Percentiles rank a stretch among this genome's conserved stretches.
phyloP scores from a whole-genome alignment of 2,329 filamentous ascomycete genomes.

The Juglanconis sp. region DNA sequence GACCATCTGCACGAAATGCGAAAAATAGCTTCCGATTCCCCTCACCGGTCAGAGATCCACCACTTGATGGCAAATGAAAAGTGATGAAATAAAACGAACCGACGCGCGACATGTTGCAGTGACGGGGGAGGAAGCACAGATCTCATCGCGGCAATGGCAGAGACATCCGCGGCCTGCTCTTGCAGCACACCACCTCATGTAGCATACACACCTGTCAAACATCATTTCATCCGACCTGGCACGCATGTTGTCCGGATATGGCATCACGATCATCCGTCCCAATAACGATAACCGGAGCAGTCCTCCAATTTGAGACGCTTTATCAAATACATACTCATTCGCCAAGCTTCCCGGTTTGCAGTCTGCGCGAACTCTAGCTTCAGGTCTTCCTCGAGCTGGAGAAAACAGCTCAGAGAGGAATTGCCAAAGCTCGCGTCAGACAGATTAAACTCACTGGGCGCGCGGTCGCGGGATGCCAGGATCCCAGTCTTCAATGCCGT shows the following conservation, averaged over 20 bases:
- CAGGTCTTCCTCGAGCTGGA: neutral
- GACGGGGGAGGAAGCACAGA: slow-evolving; percentile 10
- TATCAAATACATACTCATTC: neutral
- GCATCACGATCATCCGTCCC: neutral
- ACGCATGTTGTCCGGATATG: neutral
- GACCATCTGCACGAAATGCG: slow-evolving; percentile 14
- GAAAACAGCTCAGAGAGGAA: neutral
- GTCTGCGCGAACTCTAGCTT: neutral
- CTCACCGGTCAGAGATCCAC: slow-evolving; percentile 19
- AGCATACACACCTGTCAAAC: neutral
- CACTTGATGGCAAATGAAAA: slow-evolving; percentile 8
- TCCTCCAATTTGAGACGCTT: neutral
- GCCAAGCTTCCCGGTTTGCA: neutral
- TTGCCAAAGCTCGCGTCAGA: slow-evolving; percentile 4
- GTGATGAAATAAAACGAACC: slow-evolving; percentile 10
- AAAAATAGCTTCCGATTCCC: neutral
- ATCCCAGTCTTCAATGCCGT: neutral
- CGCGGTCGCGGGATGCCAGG: neutral
- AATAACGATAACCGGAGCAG: neutral
- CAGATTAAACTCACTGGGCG: neutral
- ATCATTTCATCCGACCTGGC: neutral
- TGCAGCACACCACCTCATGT: neutral
- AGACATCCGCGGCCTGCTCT: slow-evolving; percentile 6
- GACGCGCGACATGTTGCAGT: slow-evolving; percentile 8
- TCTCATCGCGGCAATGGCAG: slow-evolving; percentile 16